phyloP scores from a whole-genome alignment of 2,329 filamentous ascomycete genomes.

The Trichoderma brevicompactum region DNA sequence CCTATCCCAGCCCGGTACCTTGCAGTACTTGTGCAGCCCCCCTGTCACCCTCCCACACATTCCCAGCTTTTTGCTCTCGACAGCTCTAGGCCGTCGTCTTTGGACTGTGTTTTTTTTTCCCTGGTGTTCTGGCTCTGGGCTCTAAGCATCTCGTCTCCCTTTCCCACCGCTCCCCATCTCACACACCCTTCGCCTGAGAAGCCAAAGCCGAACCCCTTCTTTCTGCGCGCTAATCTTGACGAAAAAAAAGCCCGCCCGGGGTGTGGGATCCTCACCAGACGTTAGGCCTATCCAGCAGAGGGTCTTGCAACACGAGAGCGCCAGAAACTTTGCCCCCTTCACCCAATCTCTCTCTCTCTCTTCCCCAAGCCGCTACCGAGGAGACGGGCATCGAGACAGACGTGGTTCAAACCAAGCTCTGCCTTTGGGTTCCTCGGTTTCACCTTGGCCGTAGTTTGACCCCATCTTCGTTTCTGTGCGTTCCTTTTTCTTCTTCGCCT shows the following conservation, averaged over 20 bases:
- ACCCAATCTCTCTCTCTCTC: slow-evolving; percentile 9
- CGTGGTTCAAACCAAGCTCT: not conserved
- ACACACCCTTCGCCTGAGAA: slow-evolving; percentile 6
- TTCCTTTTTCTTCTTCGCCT: slow-evolving; percentile 9
- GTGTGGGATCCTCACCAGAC: slow-evolving; percentile 18
- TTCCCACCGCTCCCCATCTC: slow-evolving; percentile 16
- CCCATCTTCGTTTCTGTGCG: not conserved
- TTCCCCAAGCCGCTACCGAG: not conserved
- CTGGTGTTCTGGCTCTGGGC: not conserved
- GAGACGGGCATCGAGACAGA: too few relatives aligned
- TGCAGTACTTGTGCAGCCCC: slow-evolving; percentile 21
- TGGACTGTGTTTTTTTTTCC: not conserved
- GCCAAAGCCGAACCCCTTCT: slow-evolving; percentile 5
- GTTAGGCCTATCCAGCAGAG: slow-evolving; percentile 3
- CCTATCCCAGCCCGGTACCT: slow-evolving; percentile 15
- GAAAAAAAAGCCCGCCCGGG: slow-evolving; percentile 1
- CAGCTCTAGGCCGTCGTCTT: not conserved
- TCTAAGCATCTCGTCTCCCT: not conserved
- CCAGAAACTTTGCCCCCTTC: slow-evolving; percentile 18
- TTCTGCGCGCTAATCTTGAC: slow-evolving; percentile 27
- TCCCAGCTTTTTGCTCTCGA: slow-evolving; percentile 18
- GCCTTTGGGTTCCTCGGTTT: slow-evolving; percentile 15
- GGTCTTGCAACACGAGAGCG: slow-evolving; percentile 25
- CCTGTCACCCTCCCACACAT: slow-evolving; percentile 20
- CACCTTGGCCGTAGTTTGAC: not conserved